Conservation (phyloP, 1,284 basidiomycete species). For the Sporisorium exsertum region DNA sequence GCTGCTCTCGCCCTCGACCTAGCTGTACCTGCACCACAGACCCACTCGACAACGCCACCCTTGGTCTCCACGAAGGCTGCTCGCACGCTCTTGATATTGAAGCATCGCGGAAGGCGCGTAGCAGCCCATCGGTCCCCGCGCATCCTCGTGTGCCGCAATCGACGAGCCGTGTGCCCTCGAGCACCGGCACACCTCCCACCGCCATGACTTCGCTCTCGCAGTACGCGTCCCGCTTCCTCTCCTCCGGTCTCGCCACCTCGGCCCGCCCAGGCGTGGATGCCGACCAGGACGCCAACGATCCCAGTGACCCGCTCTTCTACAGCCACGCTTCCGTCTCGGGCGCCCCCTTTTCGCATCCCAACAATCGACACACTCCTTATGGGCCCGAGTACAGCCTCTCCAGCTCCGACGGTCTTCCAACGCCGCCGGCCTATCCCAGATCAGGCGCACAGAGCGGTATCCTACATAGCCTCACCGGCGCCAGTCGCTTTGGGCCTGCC, state of each 20-base stretch:
- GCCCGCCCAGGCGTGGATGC: constrained; percentile 35
- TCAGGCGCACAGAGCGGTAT: constrained; percentile 39
- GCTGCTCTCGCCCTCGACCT: background rate
- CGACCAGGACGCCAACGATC: constrained; percentile 43
- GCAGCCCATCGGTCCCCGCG: constrained; percentile 11
- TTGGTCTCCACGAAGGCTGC: constrained; percentile 27
- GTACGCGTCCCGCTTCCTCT: constrained; percentile 56
- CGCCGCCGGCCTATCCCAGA: constrained; percentile 31
- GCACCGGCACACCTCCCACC: too few species aligned
- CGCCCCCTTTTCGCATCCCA: constrained; percentile 44
- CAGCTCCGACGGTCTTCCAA: constrained; percentile 54
- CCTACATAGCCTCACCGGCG: constrained; percentile 46
- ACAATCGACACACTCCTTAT: constrained; percentile 39
- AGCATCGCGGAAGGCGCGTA: constrained; percentile 16
- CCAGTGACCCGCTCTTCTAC: constrained; percentile 50
- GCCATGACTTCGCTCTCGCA: constrained; percentile 53
- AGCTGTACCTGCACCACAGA: background rate
- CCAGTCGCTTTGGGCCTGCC: constrained; percentile 48
- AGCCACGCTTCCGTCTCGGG: constrained; percentile 46
- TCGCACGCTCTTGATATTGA: constrained; percentile 14
- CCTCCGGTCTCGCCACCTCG: constrained; percentile 37
- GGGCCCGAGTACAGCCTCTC: constrained; percentile 51
- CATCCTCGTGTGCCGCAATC: background rate
- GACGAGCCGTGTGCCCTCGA: background rate
- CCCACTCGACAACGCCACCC: background rate